These are phyloP conservation scores for Cyberlindnera americana DNA, from an alignment of 805 yeast genomes.

Conservation along the genomic window DNA sequence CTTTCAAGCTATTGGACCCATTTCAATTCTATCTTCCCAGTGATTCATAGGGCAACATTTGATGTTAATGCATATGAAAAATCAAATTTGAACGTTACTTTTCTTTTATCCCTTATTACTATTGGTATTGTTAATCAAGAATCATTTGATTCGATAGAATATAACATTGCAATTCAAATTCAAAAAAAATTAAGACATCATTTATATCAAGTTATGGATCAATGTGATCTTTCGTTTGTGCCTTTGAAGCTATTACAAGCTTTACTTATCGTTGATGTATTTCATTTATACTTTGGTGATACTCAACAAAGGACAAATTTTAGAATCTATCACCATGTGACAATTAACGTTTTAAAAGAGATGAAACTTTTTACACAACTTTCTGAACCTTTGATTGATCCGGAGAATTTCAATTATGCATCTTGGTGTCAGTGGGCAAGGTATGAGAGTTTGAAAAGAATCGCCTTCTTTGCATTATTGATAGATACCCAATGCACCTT, in stretches of 20 bases:
- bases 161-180: conserved; percentile 15
- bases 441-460: conserved; percentile 42
- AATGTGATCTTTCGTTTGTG: conserved; percentile 13
- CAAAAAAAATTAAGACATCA: conserved; percentile 22
- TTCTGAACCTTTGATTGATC: conserved; percentile 13
- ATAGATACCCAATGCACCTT: conserved; percentile 39
- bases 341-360: conserved; percentile 22
- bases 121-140: conserved; percentile 27
- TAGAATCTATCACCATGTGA: conserved; percentile 25
- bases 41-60: conserved; percentile 37
- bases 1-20: conserved; percentile 33
- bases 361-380: conserved; percentile 14
- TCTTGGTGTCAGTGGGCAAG: conserved; percentile 45
- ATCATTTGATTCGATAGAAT: conserved; percentile 18
- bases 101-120: conserved; percentile 16
- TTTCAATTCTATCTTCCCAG: conserved; percentile 37
- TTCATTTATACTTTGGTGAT: conserved; percentile 27
- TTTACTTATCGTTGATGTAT: conserved; percentile 25
- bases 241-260: conserved; percentile 27
- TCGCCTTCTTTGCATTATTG: conserved; percentile 39
- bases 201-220: conserved; percentile 14
- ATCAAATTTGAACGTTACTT: conserved; percentile 4
- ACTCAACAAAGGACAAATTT: conserved; percentile 14
- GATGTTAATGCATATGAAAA: conserved; percentile 7
- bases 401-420: conserved; percentile 8